Base-by-base conservation (phyloP, 2,329 filamentous ascomycete genomes). In the Trichoderma sp. region DNA sequence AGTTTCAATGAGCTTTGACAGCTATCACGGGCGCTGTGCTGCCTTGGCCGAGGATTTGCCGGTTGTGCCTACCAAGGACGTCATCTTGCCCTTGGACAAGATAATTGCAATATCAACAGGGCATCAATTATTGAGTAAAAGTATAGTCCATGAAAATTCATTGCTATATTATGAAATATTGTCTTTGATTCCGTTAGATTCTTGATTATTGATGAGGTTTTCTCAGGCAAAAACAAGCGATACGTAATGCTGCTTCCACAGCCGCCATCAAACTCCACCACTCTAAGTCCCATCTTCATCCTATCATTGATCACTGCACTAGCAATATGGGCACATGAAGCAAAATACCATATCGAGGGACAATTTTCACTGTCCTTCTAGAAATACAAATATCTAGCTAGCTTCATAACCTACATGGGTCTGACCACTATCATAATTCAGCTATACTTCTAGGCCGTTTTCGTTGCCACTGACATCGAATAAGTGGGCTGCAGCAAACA, bases 21-120 rank as follows among this genome's bases (percentile, higher is more conserved):
- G 39, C 21, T 32, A 26, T 30, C 30, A 12, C 39, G 26, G 26
- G 6, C 39, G 36, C 61, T 64, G 39, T 64, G 61, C 26, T 30
- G 24, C 24, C 61, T 64, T 64, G 24, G 61, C 61, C 61, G 61
- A 64, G 28, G 39, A 28, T 64, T 64, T 28, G 1, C 61, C 61
- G 61, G 18, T 11, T 18, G 14, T 30, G 24, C 34, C 60, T 26
- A 63, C 34, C n/a, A 62, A 43, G 60, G 34, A 2, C 14, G 3
- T 28, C 32, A 28, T 62, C 15, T 43, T 4, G 6, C 43, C 18
- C 39, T 51, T 51, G 21, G 18, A 21, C n/a, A 51, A 21, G n/a
- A 47, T 51, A 1, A 51, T 12, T 51, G 3, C 2, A 21, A 5
- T n/a, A 21, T 51, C 43, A 51, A 21, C 43, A 51, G n/a, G 9